Evolutionary conservation across 805 yeast species (phyloP), one percentile per base, ranked within the genome.

Genomic region (Blastobotrys terrestris): DNA sequence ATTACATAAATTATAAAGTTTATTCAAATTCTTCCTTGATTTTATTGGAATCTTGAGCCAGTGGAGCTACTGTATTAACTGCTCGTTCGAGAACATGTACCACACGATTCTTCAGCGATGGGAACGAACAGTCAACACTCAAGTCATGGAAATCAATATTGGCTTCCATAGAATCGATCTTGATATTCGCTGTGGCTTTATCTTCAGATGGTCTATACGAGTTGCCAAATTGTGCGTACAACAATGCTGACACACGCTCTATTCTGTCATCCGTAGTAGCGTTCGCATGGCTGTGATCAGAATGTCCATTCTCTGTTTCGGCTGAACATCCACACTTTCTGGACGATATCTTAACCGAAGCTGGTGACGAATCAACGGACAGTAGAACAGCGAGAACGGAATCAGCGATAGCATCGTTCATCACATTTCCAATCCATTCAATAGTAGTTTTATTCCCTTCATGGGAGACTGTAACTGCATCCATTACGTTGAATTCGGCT

Each of bases 361-460:
- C 95, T 8, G 97, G 97, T 0, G 96, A 83, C 0, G 96, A 84
- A 66, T 94, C 99, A 43, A 92, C 94, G 45, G 96, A 87, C 69
- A 92, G 77, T 31, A 94, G 68, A 40, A 94, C 89, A 0, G 97
- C 97, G 54, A 94, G 79, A 0, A 90, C 86, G 14, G 96, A 84
- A 64, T 94, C 99, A 0, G 99, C 99, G 57, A 94, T 80, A 0
- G 97, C 85, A 63, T 94, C 99, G 55, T 87, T 91, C 72, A 90
- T 80, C 53, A 87, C 74, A 54, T 90, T 91, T 60, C 95, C 92
- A 15, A 82, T 79, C 99, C 99, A 94, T 67, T 88, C 95, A 13
- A 92, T 83, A 0, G 85, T 77, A 3, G 87, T 83, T 7, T 77
- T 59, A 49, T 75, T 72, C 20, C 74, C 73, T 53, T 72, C 72